Conservation (phyloP, 2,329 filamentous ascomycete species). For the Gaeumannomyces tritici region DNA sequence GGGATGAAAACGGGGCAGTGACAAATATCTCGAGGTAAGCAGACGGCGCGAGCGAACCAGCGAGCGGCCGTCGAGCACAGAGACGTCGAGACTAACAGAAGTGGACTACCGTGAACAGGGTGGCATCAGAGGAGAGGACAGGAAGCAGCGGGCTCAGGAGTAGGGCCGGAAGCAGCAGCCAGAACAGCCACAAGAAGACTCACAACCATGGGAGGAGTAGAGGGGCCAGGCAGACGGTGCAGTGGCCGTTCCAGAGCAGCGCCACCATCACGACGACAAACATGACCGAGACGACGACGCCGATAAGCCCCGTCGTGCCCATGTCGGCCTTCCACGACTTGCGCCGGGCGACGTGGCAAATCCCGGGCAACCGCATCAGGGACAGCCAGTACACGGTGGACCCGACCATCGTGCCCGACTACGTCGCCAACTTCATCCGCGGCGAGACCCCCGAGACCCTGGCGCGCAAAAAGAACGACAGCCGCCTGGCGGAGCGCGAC, state of each 20-base stretch:
- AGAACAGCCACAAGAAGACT: not conserved
- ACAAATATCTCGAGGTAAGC: slow-evolving; percentile 8
- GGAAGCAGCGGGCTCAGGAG: not conserved
- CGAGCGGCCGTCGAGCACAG: too few species aligned
- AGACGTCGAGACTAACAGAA: too few species aligned
- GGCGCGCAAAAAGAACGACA: slow-evolving; percentile 30
- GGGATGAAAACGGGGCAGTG: slow-evolving; percentile 19
- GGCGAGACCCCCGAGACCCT: slow-evolving; percentile 45
- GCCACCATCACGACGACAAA: slow-evolving; percentile 11
- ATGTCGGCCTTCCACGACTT: not conserved
- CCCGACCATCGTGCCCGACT: slow-evolving; percentile 41
- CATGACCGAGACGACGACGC: slow-evolving; percentile 10
- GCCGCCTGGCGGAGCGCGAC: slow-evolving; percentile 17
- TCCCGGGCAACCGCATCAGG: slow-evolving; percentile 4
- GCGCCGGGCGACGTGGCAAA: slow-evolving; percentile 17
- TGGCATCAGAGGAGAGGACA: not conserved
- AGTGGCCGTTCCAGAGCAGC: slow-evolving; percentile 26
- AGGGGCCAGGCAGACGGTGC: slow-evolving; percentile 14
- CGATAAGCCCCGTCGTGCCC: slow-evolving; percentile 6
- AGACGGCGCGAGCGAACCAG: not conserved
- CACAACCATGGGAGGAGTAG: not conserved
- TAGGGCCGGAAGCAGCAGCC: not conserved
- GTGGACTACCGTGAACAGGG: not conserved
- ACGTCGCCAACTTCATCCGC: slow-evolving; percentile 44
- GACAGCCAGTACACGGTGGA: slow-evolving; percentile 13